Conservation (phyloP, 371 early-diverging fungal species). For the Rhizopus stolonifer region DNA sequence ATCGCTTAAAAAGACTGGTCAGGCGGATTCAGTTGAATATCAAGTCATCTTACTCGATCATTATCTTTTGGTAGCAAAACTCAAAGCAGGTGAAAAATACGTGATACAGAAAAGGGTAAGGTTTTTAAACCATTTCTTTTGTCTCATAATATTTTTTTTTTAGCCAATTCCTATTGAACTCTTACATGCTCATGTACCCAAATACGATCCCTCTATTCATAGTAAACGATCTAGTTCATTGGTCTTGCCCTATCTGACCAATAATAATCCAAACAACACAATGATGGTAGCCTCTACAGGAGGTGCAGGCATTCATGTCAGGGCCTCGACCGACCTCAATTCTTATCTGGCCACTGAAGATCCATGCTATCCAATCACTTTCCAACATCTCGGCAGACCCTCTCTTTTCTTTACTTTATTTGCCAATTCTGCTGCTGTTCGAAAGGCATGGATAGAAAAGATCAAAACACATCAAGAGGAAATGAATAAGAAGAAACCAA, state of each 20-base stretch:
- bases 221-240: slow-evolving; percentile 28
- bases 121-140: neutral
- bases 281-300: neutral
- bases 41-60: slow-evolving; percentile 53
- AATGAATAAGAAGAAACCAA: slow-evolving; percentile 50
- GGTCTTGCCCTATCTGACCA: slow-evolving; percentile 10
- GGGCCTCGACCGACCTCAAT: slow-evolving; percentile 19
- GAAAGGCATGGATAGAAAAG: slow-evolving; percentile 81
- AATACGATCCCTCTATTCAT: neutral
- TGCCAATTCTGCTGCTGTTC: slow-evolving; percentile 71
- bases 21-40: slow-evolving; percentile 59
- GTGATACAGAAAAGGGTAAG: slow-evolving; percentile 38
- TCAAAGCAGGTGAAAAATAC: slow-evolving; percentile 35
- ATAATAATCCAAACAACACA: slow-evolving; percentile 3
- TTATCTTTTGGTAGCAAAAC: slow-evolving; percentile 39
- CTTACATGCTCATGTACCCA: slow-evolving; percentile 35
- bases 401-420: slow-evolving; percentile 62
- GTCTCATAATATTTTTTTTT: slow-evolving; percentile 20
- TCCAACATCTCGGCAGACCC: slow-evolving; percentile 74
- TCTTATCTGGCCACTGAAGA: slow-evolving; percentile 9
- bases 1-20: slow-evolving; percentile 46
- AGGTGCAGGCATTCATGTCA: slow-evolving; percentile 7
- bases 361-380: slow-evolving; percentile 56
- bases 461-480: slow-evolving; percentile 70
- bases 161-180: slow-evolving; percentile 79